Base-by-base conservation (phyloP, 768 basidiomycete species). In the Lactifluus piperatus region DNA sequence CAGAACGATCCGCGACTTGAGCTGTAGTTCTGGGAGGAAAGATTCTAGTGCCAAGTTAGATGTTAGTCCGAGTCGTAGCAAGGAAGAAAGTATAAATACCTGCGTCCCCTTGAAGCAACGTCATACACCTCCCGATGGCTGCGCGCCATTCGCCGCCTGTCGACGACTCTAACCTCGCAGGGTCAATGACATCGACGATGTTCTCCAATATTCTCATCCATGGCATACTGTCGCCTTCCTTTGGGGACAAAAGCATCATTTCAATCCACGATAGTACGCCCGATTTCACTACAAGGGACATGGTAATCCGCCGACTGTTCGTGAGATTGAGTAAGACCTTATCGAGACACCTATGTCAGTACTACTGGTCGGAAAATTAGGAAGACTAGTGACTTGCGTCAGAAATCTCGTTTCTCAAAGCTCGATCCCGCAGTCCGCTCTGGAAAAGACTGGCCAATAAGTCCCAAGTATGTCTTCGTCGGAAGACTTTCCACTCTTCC, bases 401-500 rank as follows among this genome's bases (percentile, higher is more conserved):
- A 5, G 92, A 70, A 36, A 91, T 81, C 2, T 79, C 77, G 45
- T 73, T 73, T 16, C 86, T 76, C 61, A 89, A 66, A 1, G 73
- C 52, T 0, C 67, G 59, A 56, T 92, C 88, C 3, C 73, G 71
- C 45, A 74, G 69, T 0, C 81, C 81, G 58, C 83, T 82, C 63
- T 91, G 86, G 71, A 85, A 93, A 51, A 94, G 68, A 58, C 88
- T 91, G 1, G 91, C 86, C 2, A 95, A 71, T 29, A 95, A 74
- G 62, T 92, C 91, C 88, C 91, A 95, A 0, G 90, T 91, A 67
- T 93, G 89, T 27, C 94, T 74, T 46, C 91, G 77, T 65, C 84
- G 84, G 54, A 94, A 70, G 2, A 92, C 79, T 32, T 77, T 77
- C 93, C 94, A 97, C 66, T 97, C 94, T 43, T 82, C 79, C 0